These are phyloP conservation scores for Marasmius fiardii DNA, from an alignment of 1,284 basidiomycete species.

Conservation along the genomic window DNA sequence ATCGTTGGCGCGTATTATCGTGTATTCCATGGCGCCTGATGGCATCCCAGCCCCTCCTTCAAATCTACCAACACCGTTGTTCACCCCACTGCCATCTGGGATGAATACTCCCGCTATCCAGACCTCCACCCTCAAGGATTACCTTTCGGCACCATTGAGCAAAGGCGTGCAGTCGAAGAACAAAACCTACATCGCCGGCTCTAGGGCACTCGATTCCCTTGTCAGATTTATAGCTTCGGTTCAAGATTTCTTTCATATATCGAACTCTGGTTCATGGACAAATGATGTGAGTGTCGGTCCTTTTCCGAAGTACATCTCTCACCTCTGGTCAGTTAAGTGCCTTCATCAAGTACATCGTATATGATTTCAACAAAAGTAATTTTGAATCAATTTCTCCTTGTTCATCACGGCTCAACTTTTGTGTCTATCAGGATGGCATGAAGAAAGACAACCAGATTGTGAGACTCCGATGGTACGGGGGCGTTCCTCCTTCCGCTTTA, in stretches of 20 bases:
- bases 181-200: slow-evolving; percentile 77
- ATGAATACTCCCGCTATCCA: slow-evolving; percentile 54
- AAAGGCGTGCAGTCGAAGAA: slow-evolving; percentile 31
- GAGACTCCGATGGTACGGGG: slow-evolving; percentile 70
- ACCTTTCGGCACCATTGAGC: slow-evolving; percentile 55
- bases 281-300: slow-evolving; percentile 47
- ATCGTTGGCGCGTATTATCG: slow-evolving; percentile 83
- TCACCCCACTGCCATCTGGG: slow-evolving; percentile 63
- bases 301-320: slow-evolving; percentile 1
- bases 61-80: slow-evolving; percentile 54
- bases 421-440: slow-evolving; percentile 60
- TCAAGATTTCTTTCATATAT: slow-evolving; percentile 87
- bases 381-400: neutral
- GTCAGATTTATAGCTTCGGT: slow-evolving; percentile 84
- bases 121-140: slow-evolving; percentile 48
- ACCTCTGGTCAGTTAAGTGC: slow-evolving; percentile 54
- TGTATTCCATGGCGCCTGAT: slow-evolving; percentile 88
- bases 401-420: neutral
- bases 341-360: slow-evolving; percentile 85
- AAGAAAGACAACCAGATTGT: slow-evolving; percentile 79
- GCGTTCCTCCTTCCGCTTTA: neutral
- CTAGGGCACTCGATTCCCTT: slow-evolving; percentile 83
- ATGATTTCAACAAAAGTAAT: slow-evolving; percentile 83
- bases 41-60: slow-evolving; percentile 52
- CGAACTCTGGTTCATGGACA: slow-evolving; percentile 72